Conservation (phyloP, 305 asterid genomes). For the Solanum aculeatissimum region DNA sequence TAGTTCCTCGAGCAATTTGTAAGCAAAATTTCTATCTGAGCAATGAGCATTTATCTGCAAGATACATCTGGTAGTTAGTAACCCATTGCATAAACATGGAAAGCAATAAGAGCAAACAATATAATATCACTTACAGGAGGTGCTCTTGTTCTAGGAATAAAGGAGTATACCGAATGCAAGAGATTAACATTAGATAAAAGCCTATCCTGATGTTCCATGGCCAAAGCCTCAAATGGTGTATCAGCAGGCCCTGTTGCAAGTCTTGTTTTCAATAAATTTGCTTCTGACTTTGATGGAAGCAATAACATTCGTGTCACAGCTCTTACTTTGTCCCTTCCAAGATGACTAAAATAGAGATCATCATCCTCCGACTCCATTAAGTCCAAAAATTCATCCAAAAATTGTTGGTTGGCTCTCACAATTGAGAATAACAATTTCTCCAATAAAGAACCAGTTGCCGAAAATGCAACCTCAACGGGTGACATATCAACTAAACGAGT, state of each 20-base stretch:
- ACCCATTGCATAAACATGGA: not conserved
- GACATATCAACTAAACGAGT: constrained; percentile 73
- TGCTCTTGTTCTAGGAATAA: constrained; percentile 88
- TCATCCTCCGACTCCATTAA: constrained; percentile 47
- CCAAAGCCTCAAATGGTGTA: constrained; percentile 78
- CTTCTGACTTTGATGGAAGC: constrained; percentile 51
- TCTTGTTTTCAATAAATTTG: constrained; percentile 31
- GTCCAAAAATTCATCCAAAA: constrained; percentile 47
- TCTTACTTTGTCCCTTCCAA: constrained; percentile 65
- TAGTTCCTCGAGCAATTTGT: constrained; percentile 72
- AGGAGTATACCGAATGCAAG: constrained; percentile 74
- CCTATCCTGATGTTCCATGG: constrained; percentile 67
- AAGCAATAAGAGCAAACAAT: not conserved
- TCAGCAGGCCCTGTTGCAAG: constrained; percentile 59
- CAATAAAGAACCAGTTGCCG: constrained; percentile 58
- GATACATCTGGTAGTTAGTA: not conserved
- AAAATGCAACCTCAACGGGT: constrained; percentile 65
- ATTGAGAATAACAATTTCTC: constrained; percentile 69
- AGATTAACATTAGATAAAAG: constrained; percentile 54
- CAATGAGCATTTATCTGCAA: constrained; percentile 66
- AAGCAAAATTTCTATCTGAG: constrained; percentile 79
- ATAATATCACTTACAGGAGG: constrained; percentile 64
- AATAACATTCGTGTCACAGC: constrained; percentile 81
- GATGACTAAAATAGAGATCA: constrained; percentile 25
- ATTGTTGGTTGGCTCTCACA: constrained; percentile 42